Base-by-base conservation (phyloP, 257 asterid genomes). In the Solanum stenotomum region DNA sequence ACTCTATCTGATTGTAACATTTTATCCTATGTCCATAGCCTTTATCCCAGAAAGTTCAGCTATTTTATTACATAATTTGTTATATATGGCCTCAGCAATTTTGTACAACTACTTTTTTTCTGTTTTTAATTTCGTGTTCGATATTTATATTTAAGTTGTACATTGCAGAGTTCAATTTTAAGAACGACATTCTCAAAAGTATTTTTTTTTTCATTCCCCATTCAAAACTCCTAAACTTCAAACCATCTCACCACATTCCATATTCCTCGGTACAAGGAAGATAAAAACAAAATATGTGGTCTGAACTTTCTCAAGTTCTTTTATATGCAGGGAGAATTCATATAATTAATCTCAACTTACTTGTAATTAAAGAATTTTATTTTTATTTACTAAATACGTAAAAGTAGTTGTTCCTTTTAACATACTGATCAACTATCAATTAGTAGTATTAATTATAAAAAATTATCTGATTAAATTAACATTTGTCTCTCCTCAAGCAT, bases 41-140 rank as follows among this genome's bases (percentile, higher is more conserved):
- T 67, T 40, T 82, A 20, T 56, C n/a, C 63, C 18, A 8, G 77
- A 91, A 84, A 87, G 83, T 89, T 31, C 18, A 56, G 52, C 46
- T 49, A 84, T 70, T 88, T 82, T 72, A 67, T 84, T 68, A 67
- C 89, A 70, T 65, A 83, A 78, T 77, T 75, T 91, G 31, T 87
- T 29, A 6, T 72, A 59, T 20, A 34, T 42, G 0, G 49, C 87
- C 16, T n/a, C 31, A 35, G 74, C 87, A 15, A 63, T 85, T 71
- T 85, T 38, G 75, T 67, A 31, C 27, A 4, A 15, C 23, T 63
- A 85, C 16, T 25, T 67, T 27, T 27, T 5, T 13, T 13, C 1
- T 9, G 1, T 63, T 63, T n/a, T 65, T 27, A 7, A 25, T 2
- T 1, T 5, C 2, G 9, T 68, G 15, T 25, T 25, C 4, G 0